Evolutionary conservation across 2,329 filamentous ascomycete species (phyloP).

Genomic region (Sclerotinia trifoliorum): DNA sequence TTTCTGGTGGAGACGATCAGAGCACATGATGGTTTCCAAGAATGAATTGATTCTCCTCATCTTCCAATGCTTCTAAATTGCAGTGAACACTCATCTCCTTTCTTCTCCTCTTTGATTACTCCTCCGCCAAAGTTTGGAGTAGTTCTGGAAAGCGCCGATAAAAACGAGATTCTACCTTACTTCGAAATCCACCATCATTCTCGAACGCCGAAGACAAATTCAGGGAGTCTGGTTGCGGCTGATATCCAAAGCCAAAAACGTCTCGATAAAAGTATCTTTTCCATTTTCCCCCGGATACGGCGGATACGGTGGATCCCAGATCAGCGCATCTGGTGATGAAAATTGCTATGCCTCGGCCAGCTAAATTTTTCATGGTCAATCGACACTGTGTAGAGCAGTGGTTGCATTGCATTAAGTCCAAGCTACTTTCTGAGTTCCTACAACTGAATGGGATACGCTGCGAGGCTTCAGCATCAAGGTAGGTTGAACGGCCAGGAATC

Average conservation of each 20-base stretch:
- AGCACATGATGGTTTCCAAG: background rate
- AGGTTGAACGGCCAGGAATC: background rate
- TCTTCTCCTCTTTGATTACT: no score
- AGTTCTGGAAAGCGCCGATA: background rate
- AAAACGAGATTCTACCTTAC: background rate
- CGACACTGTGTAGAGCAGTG: background rate
- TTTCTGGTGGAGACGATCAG: background rate
- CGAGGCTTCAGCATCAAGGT: no score
- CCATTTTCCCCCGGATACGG: background rate
- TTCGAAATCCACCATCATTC: background rate
- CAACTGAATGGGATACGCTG: background rate
- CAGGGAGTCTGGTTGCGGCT: background rate
- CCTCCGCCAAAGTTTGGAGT: background rate
- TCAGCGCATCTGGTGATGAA: background rate
- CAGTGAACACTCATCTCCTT: no score
- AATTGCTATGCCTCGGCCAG: background rate
- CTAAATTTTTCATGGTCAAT: background rate
- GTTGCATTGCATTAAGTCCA: background rate
- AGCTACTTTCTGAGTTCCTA: background rate
- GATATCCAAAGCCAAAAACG: background rate
- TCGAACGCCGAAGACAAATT: background rate
- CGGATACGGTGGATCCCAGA: background rate
- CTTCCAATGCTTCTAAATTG: no score
- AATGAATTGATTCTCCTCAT: background rate
- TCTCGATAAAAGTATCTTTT: background rate